Evolutionary conservation across 1,139 yeast genomes (phyloP), one percentile per base, ranked within the genome.

Genomic region (Tardiomyces depauwii): DNA sequence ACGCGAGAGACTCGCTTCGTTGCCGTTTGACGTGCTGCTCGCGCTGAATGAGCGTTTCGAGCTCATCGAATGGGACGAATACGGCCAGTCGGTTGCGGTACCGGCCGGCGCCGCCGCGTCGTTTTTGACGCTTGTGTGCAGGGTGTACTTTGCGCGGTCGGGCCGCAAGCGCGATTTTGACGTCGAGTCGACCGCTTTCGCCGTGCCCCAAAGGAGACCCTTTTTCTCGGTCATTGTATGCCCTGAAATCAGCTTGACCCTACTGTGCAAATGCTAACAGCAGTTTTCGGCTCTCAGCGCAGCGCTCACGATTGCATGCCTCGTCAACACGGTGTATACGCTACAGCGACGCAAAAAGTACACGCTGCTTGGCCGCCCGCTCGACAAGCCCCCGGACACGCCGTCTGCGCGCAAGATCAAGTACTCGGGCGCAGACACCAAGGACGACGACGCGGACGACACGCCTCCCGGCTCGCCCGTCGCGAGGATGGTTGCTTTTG

Each of bases 41-140:
- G 67, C 71, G 43, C 45, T 76, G 36, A 77, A 78, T 54, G 88
- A 82, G 57, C 56, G 65, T 12, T 53, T 77, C 18, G 71, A 72
- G 43, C 65, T 79, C 5, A 73, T 80, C 5, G 84, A 81, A 49
- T 82, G 88, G 88, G 87, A 82, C 53, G 66, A 70, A 1, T 70
- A 76, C 50, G 67, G 77, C 10, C 56, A 58, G n/a, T 54, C 72
- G 0, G 53, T 73, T 9, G 80, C 77, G 0, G 53, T 71, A 32
- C 80, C 78, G 0, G 52, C 68, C 11, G 82, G 82, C 0, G 60
- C 64, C n/a, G 45, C 57, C 0, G 58, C 73, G 42, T 65, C 67
- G 18, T 48, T 60, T 27, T 30, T 64, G 33, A 62, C 58, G 42
- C 39, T 56, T 42, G 27, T 56, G 18, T 56, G 59, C 41, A 48